Evolutionary conservation across 257 asterid species (phyloP), one percentile per base, ranked within the genome.

Genomic region (Solanum clarkiae): DNA sequence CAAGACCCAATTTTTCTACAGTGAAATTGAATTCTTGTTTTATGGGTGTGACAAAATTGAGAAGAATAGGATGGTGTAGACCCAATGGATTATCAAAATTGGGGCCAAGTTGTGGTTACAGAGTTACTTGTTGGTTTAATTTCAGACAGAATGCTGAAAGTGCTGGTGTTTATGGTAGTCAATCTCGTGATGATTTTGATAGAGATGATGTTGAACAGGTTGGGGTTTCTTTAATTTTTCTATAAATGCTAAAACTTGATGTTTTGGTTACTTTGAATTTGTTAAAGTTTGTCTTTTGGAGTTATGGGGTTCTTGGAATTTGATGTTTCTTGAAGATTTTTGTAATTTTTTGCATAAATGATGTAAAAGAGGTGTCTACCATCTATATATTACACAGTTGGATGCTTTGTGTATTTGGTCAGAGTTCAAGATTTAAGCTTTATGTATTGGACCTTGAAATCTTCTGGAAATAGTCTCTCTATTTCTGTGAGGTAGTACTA

Each of bases 121-220:
- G 92, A 87, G 86, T 88, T n/a, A 88, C 87, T 12, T 94, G 97
- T 88, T 97, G 98, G 99, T 97, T 97, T 93, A 92, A 80, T 89
- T 97, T 97, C 84, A 97, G 99, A 15, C 92, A 92, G 40, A 96
- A 94, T 77, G 97, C 98, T 80, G 94, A 95, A 89, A 97, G 97
- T 42, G 99, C 99, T 24, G 98, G 98, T 45, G 93, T 96, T 70
- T 96, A 94, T 80, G 98, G 99, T 11, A 94, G 98, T 89, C 99
- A 97, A 68, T 84, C 90, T 49, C 95, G 98, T 20, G 95, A 96
- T 70, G 98, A 96, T 84, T 96, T 95, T 85, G 98, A 95, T 87
- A 93, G 98, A 57, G 99, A 96, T 83, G 98, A 96, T 65, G 98
- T 96, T 83, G 98, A 96, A 75, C 99, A 96, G 96, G 98, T 96